These are phyloP conservation scores for Capillidium rhysosporum DNA, from an alignment of 371 early-diverging fungal genomes.

Conservation along the genomic window DNA sequence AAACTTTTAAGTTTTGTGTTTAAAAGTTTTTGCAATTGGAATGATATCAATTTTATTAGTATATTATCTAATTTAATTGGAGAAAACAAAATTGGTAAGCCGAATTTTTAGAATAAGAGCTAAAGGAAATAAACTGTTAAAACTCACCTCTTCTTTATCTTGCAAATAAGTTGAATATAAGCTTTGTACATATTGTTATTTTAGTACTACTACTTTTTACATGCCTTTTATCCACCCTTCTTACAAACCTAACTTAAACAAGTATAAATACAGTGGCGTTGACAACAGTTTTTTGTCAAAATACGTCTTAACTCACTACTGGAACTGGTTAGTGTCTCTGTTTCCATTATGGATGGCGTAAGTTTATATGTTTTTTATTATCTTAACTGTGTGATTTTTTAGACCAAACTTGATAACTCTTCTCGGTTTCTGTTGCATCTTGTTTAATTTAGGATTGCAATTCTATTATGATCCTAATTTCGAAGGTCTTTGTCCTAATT, in stretches of 20 bases:
- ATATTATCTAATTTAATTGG: too few species aligned
- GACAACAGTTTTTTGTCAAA: constrained; percentile 80
- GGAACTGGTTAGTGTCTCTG: constrained; percentile 66
- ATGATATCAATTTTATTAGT: too few species aligned
- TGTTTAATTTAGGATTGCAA: constrained; percentile 45
- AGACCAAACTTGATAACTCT: constrained; percentile 96
- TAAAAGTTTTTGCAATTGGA: too few species aligned
- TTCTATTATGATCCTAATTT: constrained; percentile 51
- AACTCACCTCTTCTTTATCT: too few species aligned
- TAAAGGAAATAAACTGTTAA: too few species aligned
- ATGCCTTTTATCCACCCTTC: background rate
- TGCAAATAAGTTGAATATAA: background rate
- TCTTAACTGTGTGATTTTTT: constrained; percentile 7
- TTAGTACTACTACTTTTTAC: too few species aligned
- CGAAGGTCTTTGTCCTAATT: constrained; percentile 48
- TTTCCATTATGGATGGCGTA: constrained; percentile 87
- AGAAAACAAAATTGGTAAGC: too few species aligned
- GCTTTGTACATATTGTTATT: background rate
- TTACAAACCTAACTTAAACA: constrained; percentile 28
- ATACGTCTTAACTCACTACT: constrained; percentile 73
- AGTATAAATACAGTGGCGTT: constrained; percentile 61
- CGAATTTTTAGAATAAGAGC: too few species aligned
- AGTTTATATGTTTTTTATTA: constrained; percentile 10
- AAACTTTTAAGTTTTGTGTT: too few species aligned
- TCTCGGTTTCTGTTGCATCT: constrained; percentile 72